Evolutionary conservation across 192 early-diverging fungal species (phyloP).

Genomic region (Dispira simplex): DNA sequence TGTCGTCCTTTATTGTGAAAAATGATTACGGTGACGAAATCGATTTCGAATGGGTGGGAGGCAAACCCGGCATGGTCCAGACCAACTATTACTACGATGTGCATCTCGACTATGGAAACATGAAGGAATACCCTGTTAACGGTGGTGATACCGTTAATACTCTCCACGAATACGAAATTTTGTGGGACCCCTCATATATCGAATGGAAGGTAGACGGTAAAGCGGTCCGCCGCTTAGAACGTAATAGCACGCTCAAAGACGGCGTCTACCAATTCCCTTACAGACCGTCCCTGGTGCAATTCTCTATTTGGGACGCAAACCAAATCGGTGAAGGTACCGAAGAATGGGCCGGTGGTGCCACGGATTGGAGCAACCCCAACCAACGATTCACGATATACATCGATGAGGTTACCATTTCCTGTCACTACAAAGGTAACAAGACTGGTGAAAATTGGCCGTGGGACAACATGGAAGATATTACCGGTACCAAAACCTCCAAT

Average conservation of each 20-base stretch:
- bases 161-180: slow-evolving; percentile 43
- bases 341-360: slow-evolving; percentile 43
- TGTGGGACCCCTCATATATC: slow-evolving; percentile 34
- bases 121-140: slow-evolving; percentile 20
- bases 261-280: slow-evolving; percentile 25
- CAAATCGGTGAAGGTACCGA: slow-evolving; percentile 30
- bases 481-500: neutral
- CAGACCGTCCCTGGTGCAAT: slow-evolving; percentile 31
- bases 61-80: slow-evolving; percentile 31
- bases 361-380: slow-evolving; percentile 27
- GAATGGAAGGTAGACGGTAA: slow-evolving; percentile 41
- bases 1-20: slow-evolving; percentile 39
- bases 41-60: slow-evolving; percentile 55
- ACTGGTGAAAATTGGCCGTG: slow-evolving; percentile 11
- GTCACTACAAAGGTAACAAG: slow-evolving; percentile 29
- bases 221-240: slow-evolving; percentile 29
- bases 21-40: slow-evolving; percentile 48
- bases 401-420: slow-evolving; percentile 31
- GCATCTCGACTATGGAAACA: slow-evolving; percentile 35
- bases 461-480: slow-evolving; percentile 9
- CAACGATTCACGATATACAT: slow-evolving; percentile 31
- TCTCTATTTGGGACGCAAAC: slow-evolving; percentile 52
- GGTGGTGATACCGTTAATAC: slow-evolving; percentile 25
- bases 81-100: slow-evolving; percentile 46
- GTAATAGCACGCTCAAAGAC: slow-evolving; percentile 25